phyloP scores from a whole-genome alignment of 768 basidiomycete species.

The Daedaleopsis sinensis region DNA sequence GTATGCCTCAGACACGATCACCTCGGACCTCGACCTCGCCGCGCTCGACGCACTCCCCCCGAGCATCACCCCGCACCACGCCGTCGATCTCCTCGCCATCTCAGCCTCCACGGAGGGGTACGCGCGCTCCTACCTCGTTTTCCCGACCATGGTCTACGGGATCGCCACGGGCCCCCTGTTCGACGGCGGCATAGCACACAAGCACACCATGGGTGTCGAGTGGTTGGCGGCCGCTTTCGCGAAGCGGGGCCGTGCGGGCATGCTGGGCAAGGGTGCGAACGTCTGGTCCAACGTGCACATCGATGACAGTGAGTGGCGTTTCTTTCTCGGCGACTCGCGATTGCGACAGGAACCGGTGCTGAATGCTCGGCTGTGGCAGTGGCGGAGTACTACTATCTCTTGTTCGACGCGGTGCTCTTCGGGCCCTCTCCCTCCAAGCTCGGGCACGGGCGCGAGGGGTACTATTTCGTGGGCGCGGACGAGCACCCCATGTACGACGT shows the following conservation, averaged over 20 bases:
- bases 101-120: conserved; percentile 54
- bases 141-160: conserved; percentile 60
- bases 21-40: not conserved
- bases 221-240: conserved; percentile 43
- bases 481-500: conserved; percentile 33
- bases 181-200: conserved; percentile 51
- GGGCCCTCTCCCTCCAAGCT: conserved; percentile 18
- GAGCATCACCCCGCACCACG: conserved; percentile 49
- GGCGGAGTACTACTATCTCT: conserved; percentile 33
- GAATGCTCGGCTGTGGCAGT: too few species aligned
- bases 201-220: conserved; percentile 52
- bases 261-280: conserved; percentile 58
- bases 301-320: conserved; percentile 50
- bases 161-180: conserved; percentile 48
- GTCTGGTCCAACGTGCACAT: conserved; percentile 60
- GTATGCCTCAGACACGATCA: conserved; percentile 37
- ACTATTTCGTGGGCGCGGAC: conserved; percentile 32
- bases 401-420: conserved; percentile 40
- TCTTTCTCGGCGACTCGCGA: too few species aligned
- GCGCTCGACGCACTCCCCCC: conserved; percentile 36
- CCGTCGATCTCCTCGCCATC: conserved; percentile 50
- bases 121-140: conserved; percentile 51
- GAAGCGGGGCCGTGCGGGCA: conserved; percentile 48
- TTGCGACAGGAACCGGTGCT: too few species aligned
- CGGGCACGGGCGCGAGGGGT: conserved; percentile 39